phyloP scores from a whole-genome alignment of 1,284 basidiomycete genomes.

The Violaceomyces palustris region DNA sequence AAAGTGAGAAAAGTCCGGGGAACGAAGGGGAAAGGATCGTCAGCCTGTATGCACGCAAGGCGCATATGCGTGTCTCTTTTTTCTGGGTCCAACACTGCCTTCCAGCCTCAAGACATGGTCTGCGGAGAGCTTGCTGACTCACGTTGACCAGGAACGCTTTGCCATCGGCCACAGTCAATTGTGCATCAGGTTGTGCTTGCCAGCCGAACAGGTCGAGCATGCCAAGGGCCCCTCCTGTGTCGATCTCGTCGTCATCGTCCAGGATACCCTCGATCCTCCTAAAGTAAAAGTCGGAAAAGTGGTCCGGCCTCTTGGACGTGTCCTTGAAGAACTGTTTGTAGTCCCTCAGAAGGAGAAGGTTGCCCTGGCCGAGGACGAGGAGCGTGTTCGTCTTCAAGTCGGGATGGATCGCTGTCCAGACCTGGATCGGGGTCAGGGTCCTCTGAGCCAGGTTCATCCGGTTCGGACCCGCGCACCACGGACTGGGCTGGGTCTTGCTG shows the following conservation, averaged over 20 bases:
- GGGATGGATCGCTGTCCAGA: slow-evolving; percentile 39
- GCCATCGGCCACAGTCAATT: slow-evolving; percentile 29
- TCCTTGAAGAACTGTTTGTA: slow-evolving; percentile 27
- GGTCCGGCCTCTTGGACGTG: slow-evolving; percentile 4
- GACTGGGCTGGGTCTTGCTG: slow-evolving; percentile 1
- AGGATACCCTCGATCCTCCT: slow-evolving; percentile 6
- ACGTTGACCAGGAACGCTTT: slow-evolving; percentile 21
- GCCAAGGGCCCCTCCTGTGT: too few species aligned
- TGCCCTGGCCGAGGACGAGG: slow-evolving; percentile 31
- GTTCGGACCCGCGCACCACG: slow-evolving; percentile 22
- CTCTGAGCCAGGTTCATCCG: slow-evolving; percentile 20
- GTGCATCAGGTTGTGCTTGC: slow-evolving; percentile 13
- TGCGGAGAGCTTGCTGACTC: not conserved
- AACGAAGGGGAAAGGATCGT: not conserved
- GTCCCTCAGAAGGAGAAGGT: slow-evolving; percentile 30
- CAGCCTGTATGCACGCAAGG: too few species aligned
- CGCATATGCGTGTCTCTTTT: not conserved
- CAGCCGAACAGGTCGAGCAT: slow-evolving; percentile 1
- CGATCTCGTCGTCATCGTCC: not conserved
- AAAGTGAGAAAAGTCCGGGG: not conserved
- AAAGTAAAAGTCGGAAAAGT: slow-evolving; percentile 24
- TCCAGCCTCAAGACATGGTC: not conserved
- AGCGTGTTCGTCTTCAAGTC: slow-evolving; percentile 38
- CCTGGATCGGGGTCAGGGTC: slow-evolving; percentile 20
- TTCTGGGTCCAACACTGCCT: not conserved